Base-by-base conservation (phyloP, 75 land plant species). In the Chamaecyparis obtusa region DNA sequence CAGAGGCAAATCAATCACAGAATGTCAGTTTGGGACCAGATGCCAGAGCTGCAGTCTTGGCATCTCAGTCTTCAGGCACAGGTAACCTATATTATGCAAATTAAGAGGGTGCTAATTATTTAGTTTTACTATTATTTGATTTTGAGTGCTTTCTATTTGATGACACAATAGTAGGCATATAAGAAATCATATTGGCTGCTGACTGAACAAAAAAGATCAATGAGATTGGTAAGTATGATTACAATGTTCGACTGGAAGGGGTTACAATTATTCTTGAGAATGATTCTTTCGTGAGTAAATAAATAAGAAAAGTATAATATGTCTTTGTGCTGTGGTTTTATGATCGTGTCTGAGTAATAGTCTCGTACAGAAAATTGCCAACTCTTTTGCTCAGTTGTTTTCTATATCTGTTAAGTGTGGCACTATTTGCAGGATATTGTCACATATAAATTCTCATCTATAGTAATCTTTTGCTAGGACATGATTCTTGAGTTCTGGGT, bases 61-160 rank as follows among this genome's bases (percentile, higher is more conserved):
- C 41, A 81, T 81, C 83, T 46, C 83, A 81, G 46, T 81, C 51
- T 81, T 81, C 83, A 24, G 83, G 49, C 83, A 81, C 83, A 81
- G 48, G 83, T 81, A 44, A 81, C 27, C 11, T 81, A 46, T 46
- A 81, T 9, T 72, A 10, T 72, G 36, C 76, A 46, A 46, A 3
- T 43, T 46, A n/a, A 44, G 4, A 44, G 32, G 24, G 32, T n/a
- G 24, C 33, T 27, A 27, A 46, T 43, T 46, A 43, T 81, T 9
- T n/a, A 46, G 11, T 81, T 43, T 1, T 9, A 43, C 27, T 27
- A 81, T 81, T 48, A 27, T 81, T 7, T 81, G 10, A 81, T 3
- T 27, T 43, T 46, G 39, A 27, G 83, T 41, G 9, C 32, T 43
- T 81, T 51, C 3, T 27, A 80, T 80, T 80, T 81, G 83, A 41